Conservation (phyloP, 257 asterid genomes). For the Thymus mandschuricus region DNA sequence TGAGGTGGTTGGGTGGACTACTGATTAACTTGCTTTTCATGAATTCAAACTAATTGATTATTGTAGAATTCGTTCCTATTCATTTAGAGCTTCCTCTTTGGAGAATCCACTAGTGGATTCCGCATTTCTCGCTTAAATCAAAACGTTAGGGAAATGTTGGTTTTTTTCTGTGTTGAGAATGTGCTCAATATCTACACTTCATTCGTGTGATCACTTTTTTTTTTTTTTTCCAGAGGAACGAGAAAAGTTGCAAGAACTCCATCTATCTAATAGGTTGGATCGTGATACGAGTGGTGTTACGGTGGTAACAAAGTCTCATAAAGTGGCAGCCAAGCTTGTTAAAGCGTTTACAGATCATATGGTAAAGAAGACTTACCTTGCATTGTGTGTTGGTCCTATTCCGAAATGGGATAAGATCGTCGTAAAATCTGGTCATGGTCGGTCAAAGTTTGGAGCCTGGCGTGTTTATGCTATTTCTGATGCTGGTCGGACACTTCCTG, state of each 20-base stretch:
- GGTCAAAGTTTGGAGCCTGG: slow-evolving; percentile 96
- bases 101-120: neutral
- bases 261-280: slow-evolving; percentile 89
- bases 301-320: slow-evolving; percentile 80
- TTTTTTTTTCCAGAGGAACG: slow-evolving; percentile 43
- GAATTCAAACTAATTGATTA: no score
- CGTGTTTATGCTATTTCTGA: slow-evolving; percentile 84
- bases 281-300: slow-evolving; percentile 96
- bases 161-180: no score
- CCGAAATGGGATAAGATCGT: slow-evolving; percentile 63
- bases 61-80: no score
- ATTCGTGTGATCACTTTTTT: no score
- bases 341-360: slow-evolving; percentile 81
- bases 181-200: no score
- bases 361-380: slow-evolving; percentile 77
- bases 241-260: slow-evolving; percentile 54
- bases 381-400: slow-evolving; percentile 62
- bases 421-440: slow-evolving; percentile 86
- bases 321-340: slow-evolving; percentile 90
- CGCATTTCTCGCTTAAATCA: neutral
- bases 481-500: slow-evolving; percentile 75
- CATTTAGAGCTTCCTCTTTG: no score
- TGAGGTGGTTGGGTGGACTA: neutral
- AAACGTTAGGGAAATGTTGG: neutral
- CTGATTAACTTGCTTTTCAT: neutral